Base-by-base conservation (phyloP, 768 basidiomycete species). In the Lentinula boryana region DNA sequence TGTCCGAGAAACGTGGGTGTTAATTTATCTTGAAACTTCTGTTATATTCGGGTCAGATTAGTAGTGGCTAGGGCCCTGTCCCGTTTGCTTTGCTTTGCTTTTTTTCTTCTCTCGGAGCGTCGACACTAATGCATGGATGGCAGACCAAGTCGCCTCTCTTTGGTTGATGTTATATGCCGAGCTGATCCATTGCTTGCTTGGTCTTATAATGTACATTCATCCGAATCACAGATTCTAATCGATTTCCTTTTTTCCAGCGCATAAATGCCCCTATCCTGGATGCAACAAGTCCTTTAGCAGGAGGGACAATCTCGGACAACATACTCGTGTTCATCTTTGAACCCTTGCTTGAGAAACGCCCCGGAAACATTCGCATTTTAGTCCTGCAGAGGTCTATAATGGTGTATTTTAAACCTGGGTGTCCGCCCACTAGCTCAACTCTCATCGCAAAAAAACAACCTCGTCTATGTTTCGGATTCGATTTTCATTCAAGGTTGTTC, bases 1-100 rank as follows among this genome's bases (percentile, higher is more conserved):
- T 82, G 33, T 70, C 79, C 62, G 82, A 84, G 62, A 83, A 80
- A 72, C 80, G 84, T 85, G 60, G 63, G 84, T 67, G 38, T 12
- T 27, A 7, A 44, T 59, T 50, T 59, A 5, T 38, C 36, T 38
- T 13, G 9, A 8, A 0, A 38, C 13, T 38, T 13, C 36, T 38
- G 36, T 38, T 2, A 9, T 38, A 38, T 38, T 27, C 3, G 27
- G 27, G 27, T 27, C 27, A 27, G 27, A 27, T 27, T 56, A 9
- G 12, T 56, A 5, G 31, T 56, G 31, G 18, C 31, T 40, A 27
- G 27, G 27, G 27, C 27, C 15, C 35, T 27, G 31, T 2, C 32
- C 36, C 33, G 12, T 33, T 52, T 16, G 12, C 21, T 18, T 35
- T 44, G 13, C 23, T 21, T 48, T 23, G 18, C 27, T 41, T 8